A percentile compares a stretch with the other conserved stretches of the same genome.
These are phyloP conservation scores for Malus sieversii DNA, from an alignment of 306 rosid genomes.

Conservation along the genomic window DNA sequence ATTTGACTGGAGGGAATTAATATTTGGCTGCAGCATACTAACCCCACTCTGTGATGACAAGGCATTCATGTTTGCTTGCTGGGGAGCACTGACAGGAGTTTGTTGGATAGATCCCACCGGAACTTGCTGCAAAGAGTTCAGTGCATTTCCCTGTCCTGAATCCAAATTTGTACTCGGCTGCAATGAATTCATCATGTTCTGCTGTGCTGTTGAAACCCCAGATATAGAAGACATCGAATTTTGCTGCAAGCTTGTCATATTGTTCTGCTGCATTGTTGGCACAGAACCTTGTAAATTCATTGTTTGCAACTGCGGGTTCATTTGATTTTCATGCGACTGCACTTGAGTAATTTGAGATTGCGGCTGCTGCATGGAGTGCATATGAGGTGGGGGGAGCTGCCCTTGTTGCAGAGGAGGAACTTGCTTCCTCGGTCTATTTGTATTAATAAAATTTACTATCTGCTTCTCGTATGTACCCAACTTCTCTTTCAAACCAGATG, in stretches of 20 bases:
- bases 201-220: conserved; percentile 41
- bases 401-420: conserved; percentile 41
- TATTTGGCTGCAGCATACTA: conserved; percentile 49
- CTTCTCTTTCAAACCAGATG: conserved; percentile 35
- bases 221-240: conserved; percentile 42
- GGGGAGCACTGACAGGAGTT: conserved; percentile 55
- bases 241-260: conserved; percentile 45
- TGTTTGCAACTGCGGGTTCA: conserved; percentile 55
- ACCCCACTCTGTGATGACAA: conserved; percentile 61
- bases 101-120: conserved; percentile 60
- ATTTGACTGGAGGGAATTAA: conserved; percentile 48
- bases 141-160: conserved; percentile 54
- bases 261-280: conserved; percentile 42
- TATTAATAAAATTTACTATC: conserved; percentile 23
- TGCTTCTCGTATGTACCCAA: conserved; percentile 47
- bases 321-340: conserved; percentile 58
- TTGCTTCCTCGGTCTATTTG: conserved; percentile 39
- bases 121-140: conserved; percentile 59
- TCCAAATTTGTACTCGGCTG: conserved; percentile 49
- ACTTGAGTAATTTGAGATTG: conserved; percentile 44
- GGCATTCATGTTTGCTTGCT: conserved; percentile 44
- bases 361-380: conserved; percentile 57
- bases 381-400: conserved; percentile 45
- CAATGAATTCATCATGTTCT: conserved; percentile 43
- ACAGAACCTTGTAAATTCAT: conserved; percentile 43